Percentiles rank a stretch among this genome's conserved stretches.
Evolutionary conservation across 805 yeast species (phyloP).

Genomic region (Candida ponderosae): DNA sequence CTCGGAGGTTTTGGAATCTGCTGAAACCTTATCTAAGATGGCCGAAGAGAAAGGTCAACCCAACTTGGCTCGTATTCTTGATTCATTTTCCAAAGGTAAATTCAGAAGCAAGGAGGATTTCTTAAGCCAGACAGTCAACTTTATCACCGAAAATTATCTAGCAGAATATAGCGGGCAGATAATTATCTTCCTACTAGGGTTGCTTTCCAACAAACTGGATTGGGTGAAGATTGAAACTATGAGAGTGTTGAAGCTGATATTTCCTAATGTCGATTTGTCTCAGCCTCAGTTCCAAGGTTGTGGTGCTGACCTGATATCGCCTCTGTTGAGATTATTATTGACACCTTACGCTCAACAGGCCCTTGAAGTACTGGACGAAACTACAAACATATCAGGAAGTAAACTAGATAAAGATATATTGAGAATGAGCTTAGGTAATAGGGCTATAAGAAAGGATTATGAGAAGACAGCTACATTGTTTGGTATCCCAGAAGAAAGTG

Average conservation of each 20-base stretch:
- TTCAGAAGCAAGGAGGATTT: constrained; percentile 92
- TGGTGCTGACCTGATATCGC: constrained; percentile 93
- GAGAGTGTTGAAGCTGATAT: constrained; percentile 61
- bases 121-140: constrained; percentile 67
- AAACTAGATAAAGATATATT: constrained; percentile 86
- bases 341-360: constrained; percentile 90
- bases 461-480: constrained; percentile 84
- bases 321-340: constrained; percentile 66
- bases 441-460: constrained; percentile 68
- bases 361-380: constrained; percentile 80
- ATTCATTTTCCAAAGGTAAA: constrained; percentile 67
- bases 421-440: constrained; percentile 84
- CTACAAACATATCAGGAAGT: constrained; percentile 79
- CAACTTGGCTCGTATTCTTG: constrained; percentile 61
- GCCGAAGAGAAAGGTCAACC: constrained; percentile 50
- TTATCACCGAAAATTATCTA: constrained; percentile 61
- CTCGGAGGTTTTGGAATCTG: constrained; percentile 42
- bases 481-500: constrained; percentile 91
- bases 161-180: constrained; percentile 69
- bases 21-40: constrained; percentile 51
- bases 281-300: constrained; percentile 77
- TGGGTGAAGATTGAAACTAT: constrained; percentile 83
- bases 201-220: constrained; percentile 63
- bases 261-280: constrained; percentile 72
- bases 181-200: constrained; percentile 67